Conservation (phyloP, 2,329 filamentous ascomycete genomes). For the Paramyrothecium roridum region DNA sequence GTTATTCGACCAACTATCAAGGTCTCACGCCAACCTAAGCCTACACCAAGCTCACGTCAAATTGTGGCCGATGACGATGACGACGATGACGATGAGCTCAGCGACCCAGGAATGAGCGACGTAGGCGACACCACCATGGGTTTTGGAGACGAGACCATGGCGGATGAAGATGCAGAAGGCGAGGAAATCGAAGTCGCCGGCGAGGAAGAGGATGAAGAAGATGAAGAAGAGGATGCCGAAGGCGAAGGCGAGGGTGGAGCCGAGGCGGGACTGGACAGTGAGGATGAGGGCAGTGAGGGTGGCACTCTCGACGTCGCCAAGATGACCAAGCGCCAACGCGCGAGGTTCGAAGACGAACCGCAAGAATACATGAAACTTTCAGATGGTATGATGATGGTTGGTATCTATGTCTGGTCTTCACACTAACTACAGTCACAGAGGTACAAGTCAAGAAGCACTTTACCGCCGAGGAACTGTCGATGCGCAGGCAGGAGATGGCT, state of each 20-base stretch:
- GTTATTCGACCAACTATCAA: constrained; percentile 41
- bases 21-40: constrained; percentile 36
- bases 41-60: constrained; percentile 29
- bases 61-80: constrained; percentile 46
- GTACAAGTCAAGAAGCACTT: constrained; percentile 62
- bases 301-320: constrained; percentile 54
- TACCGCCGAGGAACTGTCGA: constrained; percentile 59
- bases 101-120: constrained; percentile 51
- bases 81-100: constrained; percentile 54
- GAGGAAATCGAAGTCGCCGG: constrained; percentile 39
- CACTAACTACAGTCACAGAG: constrained; percentile 37
- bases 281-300: constrained; percentile 42
- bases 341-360: constrained; percentile 53
- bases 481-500: constrained; percentile 61
- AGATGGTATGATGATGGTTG: constrained; percentile 43
- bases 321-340: constrained; percentile 60
- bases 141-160: constrained; percentile 42
- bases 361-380: constrained; percentile 59
- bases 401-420: constrained; percentile 4
- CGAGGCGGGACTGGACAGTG: constrained; percentile 38
- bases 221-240: constrained; percentile 32
- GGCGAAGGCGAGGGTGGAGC: constrained; percentile 37
- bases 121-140: constrained; percentile 32
- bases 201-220: constrained; percentile 40
- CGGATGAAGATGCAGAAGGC: constrained; percentile 45